phyloP scores from a whole-genome alignment of 352 stramenopile genomes.

The Thalassiosira hispida region DNA sequence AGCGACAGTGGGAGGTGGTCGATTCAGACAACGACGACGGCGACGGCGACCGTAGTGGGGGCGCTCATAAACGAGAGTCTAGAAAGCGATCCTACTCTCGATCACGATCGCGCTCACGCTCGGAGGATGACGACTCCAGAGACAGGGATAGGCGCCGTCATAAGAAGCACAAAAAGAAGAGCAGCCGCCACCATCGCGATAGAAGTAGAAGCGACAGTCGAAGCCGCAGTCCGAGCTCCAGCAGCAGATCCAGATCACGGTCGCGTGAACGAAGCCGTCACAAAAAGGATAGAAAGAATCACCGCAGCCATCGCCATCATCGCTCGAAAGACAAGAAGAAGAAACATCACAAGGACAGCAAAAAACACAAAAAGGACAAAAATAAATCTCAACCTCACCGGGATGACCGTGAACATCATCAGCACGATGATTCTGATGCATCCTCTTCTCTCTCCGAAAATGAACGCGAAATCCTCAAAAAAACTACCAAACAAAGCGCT shows the following conservation, averaged over 20 bases:
- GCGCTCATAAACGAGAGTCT: not conserved
- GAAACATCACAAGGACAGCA: slow-evolving; percentile 58
- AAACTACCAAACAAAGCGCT: not conserved
- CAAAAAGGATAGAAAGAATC: slow-evolving; percentile 23
- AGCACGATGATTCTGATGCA: slow-evolving; percentile 53
- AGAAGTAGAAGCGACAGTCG: slow-evolving; percentile 18
- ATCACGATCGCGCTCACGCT: slow-evolving; percentile 6
- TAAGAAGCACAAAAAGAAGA: slow-evolving; percentile 18
- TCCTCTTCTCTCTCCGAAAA: slow-evolving; percentile 53
- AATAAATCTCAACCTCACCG: slow-evolving; percentile 57
- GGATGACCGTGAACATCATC: slow-evolving; percentile 65
- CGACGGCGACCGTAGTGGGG: not conserved
- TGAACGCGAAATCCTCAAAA: slow-evolving; percentile 40
- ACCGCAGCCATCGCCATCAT: slow-evolving; percentile 44
- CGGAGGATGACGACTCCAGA: slow-evolving; percentile 32
- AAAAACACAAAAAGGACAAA: slow-evolving; percentile 52
- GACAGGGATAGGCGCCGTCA: slow-evolving; percentile 20
- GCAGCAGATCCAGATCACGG: slow-evolving; percentile 1
- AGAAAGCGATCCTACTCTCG: not conserved
- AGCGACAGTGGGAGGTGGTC: slow-evolving; percentile 75
- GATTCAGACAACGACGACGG: slow-evolving; percentile 45
- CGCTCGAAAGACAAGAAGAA: slow-evolving; percentile 67
- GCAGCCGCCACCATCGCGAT: not conserved
- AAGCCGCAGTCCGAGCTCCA: slow-evolving; percentile 13
- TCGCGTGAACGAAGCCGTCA: slow-evolving; percentile 14